Evolutionary conservation across 108 stramenopile genomes (phyloP).

Genomic region (Cyclotella kingstonii): DNA sequence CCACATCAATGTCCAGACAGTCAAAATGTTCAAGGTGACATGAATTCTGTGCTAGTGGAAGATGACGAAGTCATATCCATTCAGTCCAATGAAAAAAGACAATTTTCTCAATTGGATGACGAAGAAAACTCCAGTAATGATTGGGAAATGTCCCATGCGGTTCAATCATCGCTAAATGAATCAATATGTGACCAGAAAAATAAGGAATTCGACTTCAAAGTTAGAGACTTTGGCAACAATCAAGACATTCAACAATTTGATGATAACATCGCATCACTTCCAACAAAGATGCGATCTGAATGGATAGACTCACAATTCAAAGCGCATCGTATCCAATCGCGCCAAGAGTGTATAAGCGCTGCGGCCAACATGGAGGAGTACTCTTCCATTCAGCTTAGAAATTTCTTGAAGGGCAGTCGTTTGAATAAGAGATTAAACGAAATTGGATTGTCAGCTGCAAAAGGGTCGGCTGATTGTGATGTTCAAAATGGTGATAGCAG

Average conservation of each 20-base stretch:
- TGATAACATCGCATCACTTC: conserved; percentile 70
- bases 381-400: conserved; percentile 85
- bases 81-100: neutral
- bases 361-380: conserved; percentile 87
- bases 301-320: conserved; percentile 51
- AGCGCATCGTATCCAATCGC: conserved; percentile 76
- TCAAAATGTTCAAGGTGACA: conserved; percentile 2
- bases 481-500: conserved; percentile 14
- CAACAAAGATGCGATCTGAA: conserved; percentile 54
- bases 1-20: neutral
- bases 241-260: conserved; percentile 24
- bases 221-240: neutral
- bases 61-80: conserved; percentile 25
- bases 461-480: neutral
- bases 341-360: conserved; percentile 89
- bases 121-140: conserved; percentile 41
- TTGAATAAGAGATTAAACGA: conserved; percentile 59
- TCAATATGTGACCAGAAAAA: conserved; percentile 21
- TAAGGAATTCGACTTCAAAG: conserved; percentile 18
- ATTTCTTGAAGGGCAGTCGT: conserved; percentile 78
- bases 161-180: conserved; percentile 37
- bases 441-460: conserved; percentile 30
- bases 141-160: conserved; percentile 42
- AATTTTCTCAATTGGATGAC: neutral
- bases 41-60: conserved; percentile 19